Base-by-base conservation (phyloP, 768 basidiomycete genomes). In the Tylopilus cervinicoccineus region DNA sequence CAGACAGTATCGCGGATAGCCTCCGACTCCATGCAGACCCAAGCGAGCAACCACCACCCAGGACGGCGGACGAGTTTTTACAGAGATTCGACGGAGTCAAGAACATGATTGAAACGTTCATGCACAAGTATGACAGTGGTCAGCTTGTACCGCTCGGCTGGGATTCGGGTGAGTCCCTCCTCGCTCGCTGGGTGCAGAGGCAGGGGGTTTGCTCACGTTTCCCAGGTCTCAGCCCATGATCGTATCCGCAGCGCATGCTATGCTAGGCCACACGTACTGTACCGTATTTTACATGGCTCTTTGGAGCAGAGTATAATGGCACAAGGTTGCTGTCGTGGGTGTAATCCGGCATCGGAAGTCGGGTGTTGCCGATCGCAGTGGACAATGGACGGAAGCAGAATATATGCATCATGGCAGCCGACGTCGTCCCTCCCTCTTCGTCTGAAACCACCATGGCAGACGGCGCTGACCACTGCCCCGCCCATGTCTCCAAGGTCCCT, bases 131-230 rank as follows among this genome's bases (percentile, higher is more conserved):
- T 19, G 45, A 58, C 12, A 44, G 38, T 14, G 65, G 65, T 11
- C 47, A 48, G 31, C 52, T 68, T 10, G 46, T 11, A 23, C 32
- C 20, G 4, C 46, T 68, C 5, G 67, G 65, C 12, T 66, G 62
- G 64, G 62, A 58, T 39, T 38, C 54, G 16, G 57, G 65, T 68
- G 16, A 44, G 59, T 50, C 19, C 2, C 23, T 12, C 20, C 28
- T 40, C 31, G 16, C 2, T 32, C n/a, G n/a, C n/a, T n/a, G 6
- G 2, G 2, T 10, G 8, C 4, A 8, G 7, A 2, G n/a, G 20
- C 8, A 17, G 23, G 4, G 11, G 38, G 20, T 14, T 22, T 26
- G 20, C 38, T 60, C 13, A 60, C n/a, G 5, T n/a, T 17, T n/a
- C 27, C 11, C 23, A 63, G 52, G 34, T 46, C 37, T 41, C 17